Evolutionary conservation across 1,284 basidiomycete species (phyloP), one percentile per base, ranked within the genome.

Genomic region (Leucoagaricus sp.): DNA sequence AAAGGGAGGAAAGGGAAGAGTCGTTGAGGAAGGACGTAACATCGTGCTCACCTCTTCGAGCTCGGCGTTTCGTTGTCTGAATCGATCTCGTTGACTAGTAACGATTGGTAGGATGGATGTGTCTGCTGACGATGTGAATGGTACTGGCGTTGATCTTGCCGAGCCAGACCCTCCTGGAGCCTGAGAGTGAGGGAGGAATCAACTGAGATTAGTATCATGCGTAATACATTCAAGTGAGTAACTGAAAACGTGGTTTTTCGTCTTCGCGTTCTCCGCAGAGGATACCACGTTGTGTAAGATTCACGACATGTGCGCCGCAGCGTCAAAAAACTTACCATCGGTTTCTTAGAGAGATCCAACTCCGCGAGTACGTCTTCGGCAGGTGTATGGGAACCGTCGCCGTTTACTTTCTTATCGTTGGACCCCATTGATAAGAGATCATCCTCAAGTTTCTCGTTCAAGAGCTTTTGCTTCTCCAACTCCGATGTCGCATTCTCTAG

Each of bases 41-140:
- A 19, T 44, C 13, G n/a, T 8, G 62, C 76, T 34, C 49, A 90
- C 92, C 76, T 98, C 95, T 75, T 99, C 96, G 9, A 99, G 83
- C 69, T 99, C 96, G 17, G 93, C 91, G 68, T 98, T 98, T 15
- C 96, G 85, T 68, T 94, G 91, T 50, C 96, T 83, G 83, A 98
- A 98, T 4, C 96, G 84, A 69, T 99, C 96, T 57, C 96, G 82
- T 70, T 99, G 97, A 62, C 91, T 92, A 0, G 96, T 98, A 36
- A 99, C 96, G 63, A 99, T 98, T 0, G 94, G 94, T 13, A 98
- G 73, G 63, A 97, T 97, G 0, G 93, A 95, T 0, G 89, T 92
- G 65, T 97, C 94, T 4, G 90, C 87, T 4, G 88, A 85, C 0
- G 87, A 76, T 0, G 83, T 78, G 63, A 90, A 91, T 1, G 85